Evolutionary conservation across 1,139 yeast genomes (phyloP).

Genomic region (Hyphopichia burtonii): DNA sequence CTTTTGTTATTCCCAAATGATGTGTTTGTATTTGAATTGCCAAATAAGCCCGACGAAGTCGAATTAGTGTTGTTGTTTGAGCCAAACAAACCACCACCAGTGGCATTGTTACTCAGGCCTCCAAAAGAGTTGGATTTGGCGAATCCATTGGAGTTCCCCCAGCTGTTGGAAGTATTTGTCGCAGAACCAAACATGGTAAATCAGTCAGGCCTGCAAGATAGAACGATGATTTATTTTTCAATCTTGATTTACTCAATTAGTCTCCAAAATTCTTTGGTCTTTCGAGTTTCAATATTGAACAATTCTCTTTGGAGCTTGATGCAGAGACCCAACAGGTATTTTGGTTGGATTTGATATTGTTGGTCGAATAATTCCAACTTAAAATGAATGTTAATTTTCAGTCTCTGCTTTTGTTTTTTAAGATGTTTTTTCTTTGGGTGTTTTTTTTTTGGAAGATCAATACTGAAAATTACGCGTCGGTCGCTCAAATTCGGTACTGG

Average conservation of each 20-base stretch:
- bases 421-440: background rate
- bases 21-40: background rate
- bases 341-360: background rate
- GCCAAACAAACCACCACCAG: conserved; percentile 1
- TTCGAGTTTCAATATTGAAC: background rate
- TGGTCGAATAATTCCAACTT: background rate
- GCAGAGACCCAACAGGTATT: background rate
- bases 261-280: background rate
- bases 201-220: background rate
- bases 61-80: conserved; percentile 6
- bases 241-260: background rate
- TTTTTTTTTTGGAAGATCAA: background rate
- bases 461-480: background rate
- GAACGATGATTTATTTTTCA: background rate
- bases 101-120: background rate
- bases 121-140: conserved; percentile 8
- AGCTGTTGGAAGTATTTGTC: conserved; percentile 8
- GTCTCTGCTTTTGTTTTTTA: background rate
- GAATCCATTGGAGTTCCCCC: conserved; percentile 27
- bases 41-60: conserved; percentile 3
- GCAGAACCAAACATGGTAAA: background rate
- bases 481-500: too few species aligned
- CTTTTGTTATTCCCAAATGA: background rate
- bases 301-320: background rate
- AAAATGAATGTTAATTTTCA: background rate